These are phyloP conservation scores for Lipomyces yamadae DNA, from an alignment of 805 yeast species.

Conservation along the genomic window DNA sequence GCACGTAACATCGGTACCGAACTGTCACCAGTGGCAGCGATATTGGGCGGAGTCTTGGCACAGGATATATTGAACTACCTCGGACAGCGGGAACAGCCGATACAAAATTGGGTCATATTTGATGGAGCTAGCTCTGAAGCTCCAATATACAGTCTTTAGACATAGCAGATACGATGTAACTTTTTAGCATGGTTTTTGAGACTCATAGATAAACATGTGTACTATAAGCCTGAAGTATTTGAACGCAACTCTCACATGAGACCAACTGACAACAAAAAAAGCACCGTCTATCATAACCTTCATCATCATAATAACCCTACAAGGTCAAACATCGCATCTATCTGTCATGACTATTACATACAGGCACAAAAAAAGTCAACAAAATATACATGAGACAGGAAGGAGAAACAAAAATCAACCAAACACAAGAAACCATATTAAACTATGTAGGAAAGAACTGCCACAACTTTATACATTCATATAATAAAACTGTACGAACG, in stretches of 20 bases:
- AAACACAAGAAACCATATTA: background rate
- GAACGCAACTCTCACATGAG: background rate
- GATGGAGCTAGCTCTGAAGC: conserved; percentile 74
- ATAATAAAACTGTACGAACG: background rate
- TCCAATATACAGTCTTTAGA: conserved; percentile 66
- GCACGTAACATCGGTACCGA: conserved; percentile 54
- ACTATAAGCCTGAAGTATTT: background rate
- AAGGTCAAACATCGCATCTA: conserved; percentile 4
- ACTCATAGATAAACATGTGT: background rate
- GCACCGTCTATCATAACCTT: background rate
- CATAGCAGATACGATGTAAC: background rate
- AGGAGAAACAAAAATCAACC: background rate
- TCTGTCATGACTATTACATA: conserved; percentile 4
- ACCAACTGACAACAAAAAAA: background rate
- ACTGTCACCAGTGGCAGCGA: conserved; percentile 81
- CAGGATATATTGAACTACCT: conserved; percentile 88
- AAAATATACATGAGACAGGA: conserved; percentile 1
- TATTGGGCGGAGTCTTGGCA: conserved; percentile 85
- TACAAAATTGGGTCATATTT: conserved; percentile 77
- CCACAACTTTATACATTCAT: background rate
- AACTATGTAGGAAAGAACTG: background rate
- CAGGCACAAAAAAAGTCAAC: background rate
- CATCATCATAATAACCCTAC: background rate
- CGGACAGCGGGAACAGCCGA: conserved; percentile 75
- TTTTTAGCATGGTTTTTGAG: background rate